Evolutionary conservation across 2,329 filamentous ascomycete species (phyloP).

Genomic region (Monilinia fructigena): DNA sequence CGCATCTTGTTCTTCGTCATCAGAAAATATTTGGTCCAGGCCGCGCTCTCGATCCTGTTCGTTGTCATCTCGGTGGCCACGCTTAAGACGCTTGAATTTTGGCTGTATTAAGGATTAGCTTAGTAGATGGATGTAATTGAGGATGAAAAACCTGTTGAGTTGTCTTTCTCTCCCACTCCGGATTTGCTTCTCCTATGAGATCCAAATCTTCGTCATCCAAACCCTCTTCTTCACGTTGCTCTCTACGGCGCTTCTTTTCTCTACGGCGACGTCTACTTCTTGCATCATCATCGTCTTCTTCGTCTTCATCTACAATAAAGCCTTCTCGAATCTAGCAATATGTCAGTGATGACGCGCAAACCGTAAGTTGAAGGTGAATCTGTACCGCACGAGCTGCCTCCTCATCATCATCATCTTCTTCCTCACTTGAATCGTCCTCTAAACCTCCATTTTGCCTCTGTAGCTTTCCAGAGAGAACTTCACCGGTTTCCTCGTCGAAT

Average conservation of each 20-base stretch:
- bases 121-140: neutral
- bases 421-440: constrained; percentile 81
- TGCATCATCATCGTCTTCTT: constrained; percentile 65
- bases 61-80: constrained; percentile 75
- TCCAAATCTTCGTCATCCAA: constrained; percentile 96
- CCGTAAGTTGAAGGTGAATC: constrained; percentile 18
- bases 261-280: constrained; percentile 59
- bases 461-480: constrained; percentile 44
- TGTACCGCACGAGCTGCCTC: constrained; percentile 74
- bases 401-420: constrained; percentile 89
- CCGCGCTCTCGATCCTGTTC: constrained; percentile 67
- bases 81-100: constrained; percentile 95
- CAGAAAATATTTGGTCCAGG: constrained; percentile 90
- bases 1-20: constrained; percentile 78
- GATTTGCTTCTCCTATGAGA: constrained; percentile 81
- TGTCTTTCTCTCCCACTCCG: constrained; percentile 65
- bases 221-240: constrained; percentile 78
- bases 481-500: constrained; percentile 72
- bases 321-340: constrained; percentile 74
- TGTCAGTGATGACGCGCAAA: constrained; percentile 27
- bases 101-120: constrained; percentile 52
- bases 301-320: constrained; percentile 91
- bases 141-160: constrained; percentile 62
- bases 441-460: constrained; percentile 45
- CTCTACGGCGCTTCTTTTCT: constrained; percentile 72